phyloP scores from a whole-genome alignment of 768 basidiomycete genomes.

The Lepiota venenata region DNA sequence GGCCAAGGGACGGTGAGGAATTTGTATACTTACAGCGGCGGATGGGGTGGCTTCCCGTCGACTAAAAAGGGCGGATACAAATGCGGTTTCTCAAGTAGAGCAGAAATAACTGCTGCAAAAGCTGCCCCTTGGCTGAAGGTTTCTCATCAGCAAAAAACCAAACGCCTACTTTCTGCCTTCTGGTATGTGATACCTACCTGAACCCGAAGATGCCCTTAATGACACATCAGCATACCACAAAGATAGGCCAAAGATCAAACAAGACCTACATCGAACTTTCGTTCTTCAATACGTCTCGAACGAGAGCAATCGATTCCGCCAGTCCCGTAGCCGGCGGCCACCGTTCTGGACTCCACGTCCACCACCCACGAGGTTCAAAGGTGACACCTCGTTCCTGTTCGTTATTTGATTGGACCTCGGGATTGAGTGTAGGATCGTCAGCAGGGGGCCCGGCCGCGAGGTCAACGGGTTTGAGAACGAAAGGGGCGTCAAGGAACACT shows the following conservation, averaged over 20 bases:
- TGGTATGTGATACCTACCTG: slow-evolving; percentile 39
- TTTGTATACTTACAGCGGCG: slow-evolving; percentile 51
- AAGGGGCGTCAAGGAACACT: slow-evolving; percentile 78
- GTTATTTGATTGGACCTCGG: slow-evolving; percentile 34
- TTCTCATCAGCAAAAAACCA: neutral
- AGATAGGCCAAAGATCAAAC: neutral
- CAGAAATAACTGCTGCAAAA: slow-evolving; percentile 63
- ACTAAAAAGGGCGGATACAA: slow-evolving; percentile 53
- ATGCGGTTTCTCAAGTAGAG: slow-evolving; percentile 41
- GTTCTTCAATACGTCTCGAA: slow-evolving; percentile 52
- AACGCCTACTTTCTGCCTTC: neutral
- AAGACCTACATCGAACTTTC: slow-evolving; percentile 58
- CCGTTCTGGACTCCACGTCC: slow-evolving; percentile 47
- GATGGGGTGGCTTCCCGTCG: slow-evolving; percentile 62
- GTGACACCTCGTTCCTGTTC: slow-evolving; percentile 41
- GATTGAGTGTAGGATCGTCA: slow-evolving; percentile 12
- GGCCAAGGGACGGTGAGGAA: slow-evolving; percentile 12
- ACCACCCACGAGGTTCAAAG: slow-evolving; percentile 68
- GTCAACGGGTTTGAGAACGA: slow-evolving; percentile 64
- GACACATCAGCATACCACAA: neutral
- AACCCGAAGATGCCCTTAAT: slow-evolving; percentile 71
- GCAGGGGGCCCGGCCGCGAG: slow-evolving; percentile 21
- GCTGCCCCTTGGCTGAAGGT: slow-evolving; percentile 66
- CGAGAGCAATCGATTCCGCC: slow-evolving; percentile 45
- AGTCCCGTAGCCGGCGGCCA: slow-evolving; percentile 48